Percentiles rank a stretch among this genome's conserved stretches.
Conservation (phyloP, 139 green algal genomes). For the Haematococcus lacustris region DNA sequence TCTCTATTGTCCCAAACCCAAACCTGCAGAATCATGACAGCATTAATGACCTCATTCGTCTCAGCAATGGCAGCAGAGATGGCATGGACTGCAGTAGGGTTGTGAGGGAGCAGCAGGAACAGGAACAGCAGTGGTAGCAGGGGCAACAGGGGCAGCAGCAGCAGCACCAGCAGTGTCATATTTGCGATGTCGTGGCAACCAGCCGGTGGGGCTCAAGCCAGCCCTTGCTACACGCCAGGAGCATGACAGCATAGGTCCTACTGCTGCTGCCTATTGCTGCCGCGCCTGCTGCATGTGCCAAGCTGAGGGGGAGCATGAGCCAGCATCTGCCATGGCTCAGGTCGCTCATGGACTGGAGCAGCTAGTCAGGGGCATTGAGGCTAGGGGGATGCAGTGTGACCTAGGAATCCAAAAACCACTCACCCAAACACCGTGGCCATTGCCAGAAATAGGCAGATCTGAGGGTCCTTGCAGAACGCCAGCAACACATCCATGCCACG, state of each 20-base stretch:
- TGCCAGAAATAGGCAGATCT: background rate
- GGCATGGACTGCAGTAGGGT: background rate
- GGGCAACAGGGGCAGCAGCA: background rate
- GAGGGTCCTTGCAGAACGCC: no score
- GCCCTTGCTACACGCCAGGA: background rate
- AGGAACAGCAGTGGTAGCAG: background rate
- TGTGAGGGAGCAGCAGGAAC: background rate
- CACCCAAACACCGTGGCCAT: conserved; percentile 1
- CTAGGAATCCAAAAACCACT: background rate
- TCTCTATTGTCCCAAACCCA: conserved; percentile 29
- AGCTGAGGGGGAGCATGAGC: background rate
- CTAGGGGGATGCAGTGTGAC: background rate
- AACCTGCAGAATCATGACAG: background rate
- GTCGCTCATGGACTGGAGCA: background rate
- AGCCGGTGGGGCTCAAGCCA: no score
- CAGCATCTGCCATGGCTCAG: background rate
- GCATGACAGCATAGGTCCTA: background rate
- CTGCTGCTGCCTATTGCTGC: background rate
- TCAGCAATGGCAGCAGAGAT: background rate
- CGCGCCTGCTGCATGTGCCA: background rate
- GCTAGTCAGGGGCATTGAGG: background rate
- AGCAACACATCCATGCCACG: no score
- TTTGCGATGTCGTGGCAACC: background rate
- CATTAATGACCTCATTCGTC: background rate
- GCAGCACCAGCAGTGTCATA: background rate